Conservation (phyloP, 75 land plant species). For the Sequoia sempervirens region DNA sequence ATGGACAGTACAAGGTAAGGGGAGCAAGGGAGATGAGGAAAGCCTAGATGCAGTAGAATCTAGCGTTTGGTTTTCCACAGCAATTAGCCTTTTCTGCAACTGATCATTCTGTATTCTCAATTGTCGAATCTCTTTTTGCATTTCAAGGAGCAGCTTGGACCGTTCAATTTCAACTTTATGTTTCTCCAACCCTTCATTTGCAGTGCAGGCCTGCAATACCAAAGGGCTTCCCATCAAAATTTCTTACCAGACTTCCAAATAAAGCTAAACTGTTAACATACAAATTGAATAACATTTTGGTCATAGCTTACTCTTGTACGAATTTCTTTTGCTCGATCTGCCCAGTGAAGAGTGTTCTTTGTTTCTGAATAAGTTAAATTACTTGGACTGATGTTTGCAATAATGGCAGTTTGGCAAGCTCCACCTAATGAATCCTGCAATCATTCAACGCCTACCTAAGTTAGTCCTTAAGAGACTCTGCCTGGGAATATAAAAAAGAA, state of each 20-base stretch:
- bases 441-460: too few relatives aligned
- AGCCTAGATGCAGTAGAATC: background rate
- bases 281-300: too few relatives aligned
- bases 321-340: too few relatives aligned
- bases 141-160: slow-evolving; percentile 4
- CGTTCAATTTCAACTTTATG: background rate
- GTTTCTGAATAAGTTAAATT: too few relatives aligned
- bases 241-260: background rate
- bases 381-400: too few relatives aligned
- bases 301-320: too few relatives aligned
- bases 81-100: slow-evolving; percentile 16
- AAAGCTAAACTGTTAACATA: background rate
- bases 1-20: background rate
- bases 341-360: too few relatives aligned
- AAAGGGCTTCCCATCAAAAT: background rate
- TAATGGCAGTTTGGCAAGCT: too few relatives aligned
- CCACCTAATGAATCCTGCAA: too few relatives aligned
- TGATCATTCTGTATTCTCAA: slow-evolving; percentile 16
- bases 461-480: too few relatives aligned
- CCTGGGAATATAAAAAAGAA: too few relatives aligned
- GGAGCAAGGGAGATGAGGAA: background rate
- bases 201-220: slow-evolving; percentile 7
- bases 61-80: slow-evolving; percentile 2
- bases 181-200: too few relatives aligned
- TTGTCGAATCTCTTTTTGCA: slow-evolving; percentile 22